Conservation (phyloP, 305 asterid species). For the Plantago coronopus region DNA sequence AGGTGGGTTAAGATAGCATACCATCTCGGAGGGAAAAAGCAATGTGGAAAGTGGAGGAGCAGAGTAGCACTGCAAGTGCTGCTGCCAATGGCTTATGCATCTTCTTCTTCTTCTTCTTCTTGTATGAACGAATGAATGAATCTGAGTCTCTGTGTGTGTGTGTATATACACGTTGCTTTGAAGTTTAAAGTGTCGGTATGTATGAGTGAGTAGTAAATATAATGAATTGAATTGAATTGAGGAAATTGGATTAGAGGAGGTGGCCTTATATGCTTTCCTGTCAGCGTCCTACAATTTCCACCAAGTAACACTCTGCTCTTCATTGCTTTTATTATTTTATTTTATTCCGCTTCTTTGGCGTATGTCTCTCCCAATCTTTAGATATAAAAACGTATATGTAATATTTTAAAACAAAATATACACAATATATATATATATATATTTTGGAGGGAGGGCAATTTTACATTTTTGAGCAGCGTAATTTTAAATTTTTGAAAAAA, state of each 20-base stretch:
- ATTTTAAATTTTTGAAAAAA: no score
- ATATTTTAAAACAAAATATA: no score
- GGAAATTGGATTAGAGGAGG: conserved; percentile 14
- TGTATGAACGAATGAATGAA: no score
- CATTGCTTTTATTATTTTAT: no score
- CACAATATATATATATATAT: no score
- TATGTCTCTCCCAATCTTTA: no score
- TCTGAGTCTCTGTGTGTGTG: no score
- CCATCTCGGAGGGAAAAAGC: conserved; percentile 45
- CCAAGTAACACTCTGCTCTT: conserved; percentile 12
- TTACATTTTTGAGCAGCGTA: no score
- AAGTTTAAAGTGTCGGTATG: background rate
- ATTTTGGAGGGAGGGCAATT: no score
- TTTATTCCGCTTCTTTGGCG: no score
- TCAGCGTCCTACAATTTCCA: conserved; percentile 9
- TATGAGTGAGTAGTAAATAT: background rate
- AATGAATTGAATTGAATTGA: conserved; percentile 10
- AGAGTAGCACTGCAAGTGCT: conserved; percentile 27
- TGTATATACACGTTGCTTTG: conserved; percentile 1
- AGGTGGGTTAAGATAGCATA: conserved; percentile 7
- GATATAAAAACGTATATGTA: no score
- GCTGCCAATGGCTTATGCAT: background rate
- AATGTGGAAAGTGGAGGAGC: conserved; percentile 25
- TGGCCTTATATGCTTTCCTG: conserved; percentile 34
- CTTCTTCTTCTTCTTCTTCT: conserved; percentile 21